These are phyloP conservation scores for Alternaria conjuncta DNA, from an alignment of 2,329 filamentous ascomycete genomes.

Conservation along the genomic window DNA sequence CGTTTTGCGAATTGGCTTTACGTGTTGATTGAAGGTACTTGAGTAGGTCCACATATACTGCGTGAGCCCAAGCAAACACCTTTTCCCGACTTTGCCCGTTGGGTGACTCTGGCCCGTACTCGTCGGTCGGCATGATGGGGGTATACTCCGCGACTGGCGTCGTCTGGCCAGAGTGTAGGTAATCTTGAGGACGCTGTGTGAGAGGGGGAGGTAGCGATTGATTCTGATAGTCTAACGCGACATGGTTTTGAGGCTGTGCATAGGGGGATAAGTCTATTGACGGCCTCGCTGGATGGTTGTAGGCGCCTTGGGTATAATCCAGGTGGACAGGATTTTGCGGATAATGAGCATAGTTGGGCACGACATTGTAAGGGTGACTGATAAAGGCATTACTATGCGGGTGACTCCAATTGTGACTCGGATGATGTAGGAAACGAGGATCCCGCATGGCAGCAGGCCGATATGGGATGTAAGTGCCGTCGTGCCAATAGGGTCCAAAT, in stretches of 20 bases:
- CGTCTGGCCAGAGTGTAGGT: conserved; percentile 39
- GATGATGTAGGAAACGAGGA: conserved; percentile 45
- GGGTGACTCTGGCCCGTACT: conserved; percentile 51
- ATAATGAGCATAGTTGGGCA: conserved; percentile 35
- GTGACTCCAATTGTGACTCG: conserved; percentile 39
- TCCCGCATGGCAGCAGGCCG: conserved; percentile 50
- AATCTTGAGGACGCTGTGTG: conserved; percentile 34
- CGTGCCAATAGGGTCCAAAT: conserved; percentile 51
- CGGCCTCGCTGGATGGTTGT: conserved; percentile 28
- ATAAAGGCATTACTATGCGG: conserved; percentile 39
- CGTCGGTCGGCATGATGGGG: conserved; percentile 31
- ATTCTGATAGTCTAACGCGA: conserved; percentile 37
- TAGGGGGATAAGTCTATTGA: conserved; percentile 36
- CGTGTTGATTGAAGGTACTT: conserved; percentile 56
- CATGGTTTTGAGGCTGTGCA: conserved; percentile 31
- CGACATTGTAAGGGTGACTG: conserved; percentile 31
- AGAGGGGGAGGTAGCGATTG: conserved; percentile 24
- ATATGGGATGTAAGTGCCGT: conserved; percentile 51
- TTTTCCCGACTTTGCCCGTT: conserved; percentile 53
- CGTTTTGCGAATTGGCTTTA: conserved; percentile 49
- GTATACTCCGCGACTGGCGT: conserved; percentile 35
- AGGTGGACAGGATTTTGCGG: conserved; percentile 34
- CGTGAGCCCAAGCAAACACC: conserved; percentile 55
- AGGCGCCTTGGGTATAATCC: conserved; percentile 32
- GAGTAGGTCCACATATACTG: conserved; percentile 57